Evolutionary conservation across 192 early-diverging fungal species (phyloP).

Genomic region (Spinellus fusiger): DNA sequence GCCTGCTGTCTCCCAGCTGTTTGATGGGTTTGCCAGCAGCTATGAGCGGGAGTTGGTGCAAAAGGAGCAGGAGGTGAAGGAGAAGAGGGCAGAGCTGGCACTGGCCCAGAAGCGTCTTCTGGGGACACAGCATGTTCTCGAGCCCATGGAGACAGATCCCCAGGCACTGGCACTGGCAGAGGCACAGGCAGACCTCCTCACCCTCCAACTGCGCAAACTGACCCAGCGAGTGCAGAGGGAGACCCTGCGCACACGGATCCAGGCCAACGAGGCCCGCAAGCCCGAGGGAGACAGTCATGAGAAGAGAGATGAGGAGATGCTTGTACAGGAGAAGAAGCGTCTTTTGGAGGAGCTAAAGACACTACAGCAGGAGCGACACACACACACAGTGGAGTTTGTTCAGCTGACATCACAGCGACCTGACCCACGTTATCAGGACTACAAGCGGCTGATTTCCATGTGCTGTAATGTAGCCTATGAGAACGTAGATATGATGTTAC

Average conservation of each 20-base stretch:
- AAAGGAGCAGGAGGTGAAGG: constrained; percentile 37
- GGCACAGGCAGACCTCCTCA: constrained; percentile 20
- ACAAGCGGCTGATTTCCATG: constrained; percentile 59
- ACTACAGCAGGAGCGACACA: constrained; percentile 23
- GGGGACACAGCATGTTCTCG: constrained; percentile 24
- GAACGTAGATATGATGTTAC: constrained; percentile 54
- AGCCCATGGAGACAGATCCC: constrained; percentile 23
- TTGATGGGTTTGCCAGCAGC: constrained; percentile 37
- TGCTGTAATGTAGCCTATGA: constrained; percentile 61
- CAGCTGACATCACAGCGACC: constrained; percentile 32
- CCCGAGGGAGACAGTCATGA: not conserved
- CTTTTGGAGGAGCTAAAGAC: constrained; percentile 7
- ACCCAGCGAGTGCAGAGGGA: constrained; percentile 32
- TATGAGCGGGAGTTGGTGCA: constrained; percentile 39
- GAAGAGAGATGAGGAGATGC: constrained; percentile 16
- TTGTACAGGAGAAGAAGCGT: constrained; percentile 20
- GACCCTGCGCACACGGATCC: constrained; percentile 21
- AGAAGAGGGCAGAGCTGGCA: constrained; percentile 29
- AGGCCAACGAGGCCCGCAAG: constrained; percentile 4
- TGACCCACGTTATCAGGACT: constrained; percentile 46
- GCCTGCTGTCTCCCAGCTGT: constrained; percentile 32
- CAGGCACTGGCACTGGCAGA: constrained; percentile 21
- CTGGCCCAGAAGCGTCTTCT: constrained; percentile 25
- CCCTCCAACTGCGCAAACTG: constrained; percentile 22
- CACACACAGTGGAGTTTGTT: constrained; percentile 38